Evolutionary conservation across 2,329 filamentous ascomycete species (phyloP), one percentile per base, ranked within the genome.

Genomic region (Chaetomium sp.): DNA sequence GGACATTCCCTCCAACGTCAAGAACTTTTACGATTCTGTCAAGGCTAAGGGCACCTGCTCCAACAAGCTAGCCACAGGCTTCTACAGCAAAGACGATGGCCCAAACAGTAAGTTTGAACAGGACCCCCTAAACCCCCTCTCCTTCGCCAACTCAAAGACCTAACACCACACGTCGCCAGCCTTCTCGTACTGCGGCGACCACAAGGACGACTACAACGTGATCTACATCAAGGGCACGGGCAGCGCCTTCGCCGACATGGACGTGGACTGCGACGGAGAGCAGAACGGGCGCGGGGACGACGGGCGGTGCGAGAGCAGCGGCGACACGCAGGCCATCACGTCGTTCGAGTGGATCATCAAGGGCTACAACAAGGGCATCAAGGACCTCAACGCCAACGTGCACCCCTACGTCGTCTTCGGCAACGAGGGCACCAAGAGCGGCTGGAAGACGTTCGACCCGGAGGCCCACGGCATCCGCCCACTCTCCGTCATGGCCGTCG

Each of bases 221-320:
- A 75, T 85, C 63, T 84, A 80, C 72, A 71, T 84, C 57, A 76
- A 78, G 58, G 80, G 79, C 8, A 71, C 71, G 0, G 71, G 73
- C 8, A 47, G 54, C 49, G 35, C 42, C 27, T 75, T 85, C 58
- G 79, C 78, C 9, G 81, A 86, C 72, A 85, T 87, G 80, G 84
- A 87, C 65, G 76, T 87, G 56, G 85, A 87, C 74, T 87, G 85
- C 68, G 84, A 87, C 66, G 84, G 85, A 1, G 73, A 74, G 0
- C 78, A 81, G 57, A 74, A 77, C 5, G 76, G 75, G 2, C 62
- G 73, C 23, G 60, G 54, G 2, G 76, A 79, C 64, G 79, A 78
- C 25, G 79, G 81, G 0, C 75, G 78, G 27, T 85, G 83, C 67
- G 76, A 72, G 50, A 75, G 74, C 25, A 80, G 79, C 33, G 69